Evolutionary conservation across 2,329 filamentous ascomycete species (phyloP).

Genomic region (Claviceps purpurea): DNA sequence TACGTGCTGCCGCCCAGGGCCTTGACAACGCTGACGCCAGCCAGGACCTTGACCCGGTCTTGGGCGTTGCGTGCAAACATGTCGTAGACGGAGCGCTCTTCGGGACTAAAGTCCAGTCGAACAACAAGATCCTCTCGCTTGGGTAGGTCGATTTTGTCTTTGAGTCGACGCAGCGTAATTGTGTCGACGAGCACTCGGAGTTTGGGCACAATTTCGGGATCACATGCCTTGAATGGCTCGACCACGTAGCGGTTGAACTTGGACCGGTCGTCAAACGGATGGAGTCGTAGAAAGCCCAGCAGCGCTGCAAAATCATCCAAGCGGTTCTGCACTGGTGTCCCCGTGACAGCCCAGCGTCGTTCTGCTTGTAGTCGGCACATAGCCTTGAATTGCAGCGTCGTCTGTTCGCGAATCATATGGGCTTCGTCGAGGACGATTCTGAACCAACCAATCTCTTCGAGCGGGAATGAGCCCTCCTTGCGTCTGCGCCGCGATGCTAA

Average conservation of each 20-base stretch:
- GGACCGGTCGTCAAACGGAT: conserved; percentile 67
- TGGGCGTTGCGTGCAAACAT: conserved; percentile 72
- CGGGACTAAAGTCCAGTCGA: conserved; percentile 58
- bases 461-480: conserved; percentile 47
- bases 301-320: conserved; percentile 81
- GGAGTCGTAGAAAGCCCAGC: conserved; percentile 70
- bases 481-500: conserved; percentile 48
- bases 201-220: conserved; percentile 71
- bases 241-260: conserved; percentile 73
- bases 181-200: conserved; percentile 83
- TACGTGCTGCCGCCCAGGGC: conserved; percentile 76
- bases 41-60: conserved; percentile 66
- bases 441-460: conserved; percentile 80
- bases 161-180: conserved; percentile 82
- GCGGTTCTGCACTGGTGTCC: conserved; percentile 88
- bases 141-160: conserved; percentile 80
- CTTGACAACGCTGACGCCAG: conserved; percentile 40
- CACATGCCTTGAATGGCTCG: conserved; percentile 73
- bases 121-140: conserved; percentile 59
- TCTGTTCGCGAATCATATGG: conserved; percentile 81
- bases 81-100: conserved; percentile 69
- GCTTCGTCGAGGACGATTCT: conserved; percentile 90
- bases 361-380: conserved; percentile 68
- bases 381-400: conserved; percentile 69
- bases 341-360: conserved; percentile 92